Percentiles rank a stretch among this genome's conserved stretches.
Conservation (phyloP, 1,139 yeast species). For the Geotrichum bryndzae region DNA sequence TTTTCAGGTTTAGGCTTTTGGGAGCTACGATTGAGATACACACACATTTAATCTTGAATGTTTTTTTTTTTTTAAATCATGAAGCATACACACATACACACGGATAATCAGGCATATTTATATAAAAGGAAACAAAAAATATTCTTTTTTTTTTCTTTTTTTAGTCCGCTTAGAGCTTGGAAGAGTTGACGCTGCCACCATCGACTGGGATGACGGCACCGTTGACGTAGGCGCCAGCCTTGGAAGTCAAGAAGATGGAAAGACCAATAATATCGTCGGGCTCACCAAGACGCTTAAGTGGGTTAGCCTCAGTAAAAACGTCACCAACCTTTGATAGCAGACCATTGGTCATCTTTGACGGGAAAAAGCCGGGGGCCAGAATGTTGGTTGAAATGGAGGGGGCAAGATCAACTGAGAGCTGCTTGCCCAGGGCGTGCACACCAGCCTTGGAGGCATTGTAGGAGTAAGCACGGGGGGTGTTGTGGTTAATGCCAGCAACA, state of each 20-base stretch:
- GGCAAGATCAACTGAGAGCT: constrained; percentile 58
- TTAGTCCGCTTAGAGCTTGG: constrained; percentile 20
- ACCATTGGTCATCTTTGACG: constrained; percentile 70
- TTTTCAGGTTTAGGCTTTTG: background rate
- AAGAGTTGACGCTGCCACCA: constrained; percentile 49
- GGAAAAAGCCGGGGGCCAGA: constrained; percentile 76
- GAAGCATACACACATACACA: background rate
- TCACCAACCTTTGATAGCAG: constrained; percentile 47
- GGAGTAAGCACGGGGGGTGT: constrained; percentile 62
- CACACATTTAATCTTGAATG: background rate
- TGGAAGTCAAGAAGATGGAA: constrained; percentile 55
- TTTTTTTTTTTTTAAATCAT: background rate
- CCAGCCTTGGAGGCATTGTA: constrained; percentile 76
- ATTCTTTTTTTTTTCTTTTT: background rate
- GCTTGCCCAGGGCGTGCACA: constrained; percentile 61
- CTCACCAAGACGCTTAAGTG: constrained; percentile 59
- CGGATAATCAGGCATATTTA: background rate
- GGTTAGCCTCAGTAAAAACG: constrained; percentile 45
- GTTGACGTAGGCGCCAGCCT: constrained; percentile 56
- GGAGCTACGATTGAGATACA: background rate
- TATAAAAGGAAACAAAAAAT: background rate
- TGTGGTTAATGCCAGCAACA: constrained; percentile 41
- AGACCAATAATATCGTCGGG: constrained; percentile 56
- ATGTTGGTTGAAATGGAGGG: constrained; percentile 62
- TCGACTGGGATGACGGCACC: constrained; percentile 72